These are phyloP conservation scores for Hyaloscypha variabilis DNA, from an alignment of 495 filamentous ascomycete genomes.

Conservation along the genomic window DNA sequence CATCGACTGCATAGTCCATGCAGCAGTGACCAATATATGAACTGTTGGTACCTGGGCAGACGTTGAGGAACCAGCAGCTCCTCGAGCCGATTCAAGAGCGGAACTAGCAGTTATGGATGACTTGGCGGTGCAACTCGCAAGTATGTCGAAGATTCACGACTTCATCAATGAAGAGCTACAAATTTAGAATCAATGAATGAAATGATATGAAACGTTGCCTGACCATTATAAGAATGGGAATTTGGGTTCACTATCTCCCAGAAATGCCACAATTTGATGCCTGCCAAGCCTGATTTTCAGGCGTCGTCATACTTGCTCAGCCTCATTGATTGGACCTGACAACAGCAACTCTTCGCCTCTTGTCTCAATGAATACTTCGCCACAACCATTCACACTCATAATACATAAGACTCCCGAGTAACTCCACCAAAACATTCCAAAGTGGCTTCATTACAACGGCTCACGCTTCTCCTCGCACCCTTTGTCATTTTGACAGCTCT, in stretches of 20 bases:
- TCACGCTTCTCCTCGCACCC: slow-evolving; percentile 10
- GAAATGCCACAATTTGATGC: no score
- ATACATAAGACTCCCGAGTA: not conserved
- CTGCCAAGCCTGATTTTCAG: not conserved
- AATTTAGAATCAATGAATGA: not conserved
- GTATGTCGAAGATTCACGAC: no score
- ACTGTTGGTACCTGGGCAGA: no score
- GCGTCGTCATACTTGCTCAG: not conserved
- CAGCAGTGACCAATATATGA: no score
- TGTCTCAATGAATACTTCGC: not conserved
- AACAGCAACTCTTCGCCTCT: not conserved
- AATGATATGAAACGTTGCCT: not conserved
- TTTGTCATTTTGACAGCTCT: slow-evolving; percentile 17
- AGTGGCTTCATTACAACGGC: slow-evolving; percentile 15
- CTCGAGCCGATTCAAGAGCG: no score
- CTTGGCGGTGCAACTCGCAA: no score
- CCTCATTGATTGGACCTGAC: not conserved
- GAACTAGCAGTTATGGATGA: no score
- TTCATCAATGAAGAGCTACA: not conserved
- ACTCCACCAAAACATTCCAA: not conserved
- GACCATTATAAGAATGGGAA: no score
- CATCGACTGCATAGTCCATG: no score
- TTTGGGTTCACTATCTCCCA: no score
- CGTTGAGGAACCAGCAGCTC: no score
- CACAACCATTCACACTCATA: not conserved